These are phyloP conservation scores for Lepidium sativum DNA, from an alignment of 345 rosid genomes.

Conservation along the genomic window DNA sequence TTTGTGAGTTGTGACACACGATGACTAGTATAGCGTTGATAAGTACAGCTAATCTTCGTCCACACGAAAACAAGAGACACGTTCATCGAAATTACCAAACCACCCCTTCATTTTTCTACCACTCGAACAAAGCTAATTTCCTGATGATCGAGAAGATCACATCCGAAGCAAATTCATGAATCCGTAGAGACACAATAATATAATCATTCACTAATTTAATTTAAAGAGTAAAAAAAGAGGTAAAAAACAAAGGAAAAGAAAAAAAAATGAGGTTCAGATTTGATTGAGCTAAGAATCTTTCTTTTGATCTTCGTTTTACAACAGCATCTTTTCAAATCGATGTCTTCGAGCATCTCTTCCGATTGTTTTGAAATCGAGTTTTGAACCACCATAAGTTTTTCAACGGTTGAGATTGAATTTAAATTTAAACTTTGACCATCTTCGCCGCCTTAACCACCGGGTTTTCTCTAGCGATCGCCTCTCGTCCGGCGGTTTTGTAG, in stretches of 20 bases:
- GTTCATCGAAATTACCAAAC: background rate
- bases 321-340: constrained; percentile 12
- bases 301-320: constrained; percentile 15
- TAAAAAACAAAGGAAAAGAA: too few relatives aligned
- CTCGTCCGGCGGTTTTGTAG: constrained; percentile 84
- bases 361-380: constrained; percentile 15
- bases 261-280: constrained; percentile 6
- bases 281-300: constrained; percentile 12
- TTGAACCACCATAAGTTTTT: constrained; percentile 10
- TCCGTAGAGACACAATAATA: constrained; percentile 17
- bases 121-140: background rate
- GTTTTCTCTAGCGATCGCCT: constrained; percentile 85
- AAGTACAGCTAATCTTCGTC: constrained; percentile 15
- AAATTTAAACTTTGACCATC: constrained; percentile 67
- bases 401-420: constrained; percentile 2
- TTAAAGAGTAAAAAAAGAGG: too few relatives aligned
- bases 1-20: constrained; percentile 18
- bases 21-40: background rate
- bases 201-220: constrained; percentile 23
- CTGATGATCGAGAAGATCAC: constrained; percentile 3
- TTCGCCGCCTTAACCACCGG: constrained; percentile 97
- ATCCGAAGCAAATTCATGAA: constrained; percentile 19
- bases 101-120: constrained; percentile 16
- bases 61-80: constrained; percentile 22
- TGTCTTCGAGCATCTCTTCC: constrained; percentile 20